Base-by-base conservation (phyloP, 2,329 filamentous ascomycete genomes). In the Hymenoscyphus albidus region DNA sequence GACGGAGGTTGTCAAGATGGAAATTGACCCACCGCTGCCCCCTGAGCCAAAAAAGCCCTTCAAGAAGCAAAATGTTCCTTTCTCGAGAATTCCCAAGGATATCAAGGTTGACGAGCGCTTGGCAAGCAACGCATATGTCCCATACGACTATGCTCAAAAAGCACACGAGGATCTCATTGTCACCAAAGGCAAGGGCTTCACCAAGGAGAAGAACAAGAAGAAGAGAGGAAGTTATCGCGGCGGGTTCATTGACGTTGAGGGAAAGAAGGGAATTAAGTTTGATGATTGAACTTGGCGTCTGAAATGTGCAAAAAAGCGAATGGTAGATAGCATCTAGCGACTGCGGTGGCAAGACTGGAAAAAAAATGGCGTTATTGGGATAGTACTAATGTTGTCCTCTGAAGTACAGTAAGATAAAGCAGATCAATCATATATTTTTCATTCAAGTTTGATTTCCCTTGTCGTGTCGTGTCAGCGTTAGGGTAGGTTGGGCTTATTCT, bases 131-230 rank as follows among this genome's bases (percentile, higher is more conserved):
- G 86, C 85, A 14, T 98, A 94, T 76, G 83, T 92, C 12, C 83
- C 88, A 27, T 92, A 97, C 76, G 88, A 90, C 68, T 99, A 98
- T 79, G 94, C 93, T 31, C 89, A 95, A 72, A 88, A 88, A 71
- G 96, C 96, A 9, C 91, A 93, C 75, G 85, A 92, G 70, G 93
- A 97, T 75, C 80, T 99, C 68, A 91, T 93, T 59, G 85, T 97
- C 48, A 98, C 94, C 39, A 92, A 90, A 76, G 95, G 95, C 73
- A 98, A 97, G 81, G 93, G 92, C 3, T 99, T 99, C 80, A 98
- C 94, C 66, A 99, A 99, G 83, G 95, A 98, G 82, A 99, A 99
- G 88, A 99, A 99, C 80, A 99, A 99, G 84, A 95, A 93, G 85
- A 93, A 93, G 84, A 84, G 88, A 72, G 95, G 95, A 60, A 92